phyloP scores from a whole-genome alignment of 1,284 basidiomycete species.

The Trichosporon inkin region DNA sequence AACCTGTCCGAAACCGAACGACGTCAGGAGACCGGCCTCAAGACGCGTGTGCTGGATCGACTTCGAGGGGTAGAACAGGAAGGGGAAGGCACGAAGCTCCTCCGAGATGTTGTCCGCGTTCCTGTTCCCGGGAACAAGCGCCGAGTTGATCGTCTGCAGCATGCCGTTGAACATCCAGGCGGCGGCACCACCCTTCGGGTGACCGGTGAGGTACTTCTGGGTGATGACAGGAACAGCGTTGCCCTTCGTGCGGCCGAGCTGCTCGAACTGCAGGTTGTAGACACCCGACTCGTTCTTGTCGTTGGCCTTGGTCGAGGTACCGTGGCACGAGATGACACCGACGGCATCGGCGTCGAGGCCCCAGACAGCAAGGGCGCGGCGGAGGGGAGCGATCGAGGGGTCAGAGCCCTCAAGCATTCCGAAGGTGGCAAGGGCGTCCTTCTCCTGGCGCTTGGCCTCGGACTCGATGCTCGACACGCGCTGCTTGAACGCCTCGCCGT shows the following conservation, averaged over 20 bases:
- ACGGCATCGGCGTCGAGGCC: constrained; percentile 89
- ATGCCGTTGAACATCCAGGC: constrained; percentile 97
- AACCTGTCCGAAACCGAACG: constrained; percentile 99
- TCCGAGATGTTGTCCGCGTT: constrained; percentile 95
- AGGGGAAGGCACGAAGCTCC: constrained; percentile 81
- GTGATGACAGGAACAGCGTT: constrained; percentile 96
- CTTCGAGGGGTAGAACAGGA: constrained; percentile 96
- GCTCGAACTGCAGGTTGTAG: constrained; percentile 89
- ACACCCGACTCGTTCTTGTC: constrained; percentile 98
- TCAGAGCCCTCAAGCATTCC: constrained; percentile 91
- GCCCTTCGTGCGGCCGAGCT: constrained; percentile 80
- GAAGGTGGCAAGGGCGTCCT: constrained; percentile 79
- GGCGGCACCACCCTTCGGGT: constrained; percentile 94
- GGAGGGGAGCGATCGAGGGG: constrained; percentile 79
- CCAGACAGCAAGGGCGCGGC: constrained; percentile 93
- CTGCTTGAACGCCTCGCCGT: constrained; percentile 66
- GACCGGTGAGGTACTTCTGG: constrained; percentile 93
- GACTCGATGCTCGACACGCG: constrained; percentile 78
- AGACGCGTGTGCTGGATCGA: constrained; percentile 90
- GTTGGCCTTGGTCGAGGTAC: constrained; percentile 94
- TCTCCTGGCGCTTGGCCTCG: constrained; percentile 85
- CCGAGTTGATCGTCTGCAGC: constrained; percentile 77
- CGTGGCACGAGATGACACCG: constrained; percentile 56
- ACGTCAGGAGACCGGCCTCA: constrained; percentile 86
- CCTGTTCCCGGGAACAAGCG: constrained; percentile 93